Conservation (phyloP, 2,329 filamentous ascomycete species). For the Claviceps africana region DNA sequence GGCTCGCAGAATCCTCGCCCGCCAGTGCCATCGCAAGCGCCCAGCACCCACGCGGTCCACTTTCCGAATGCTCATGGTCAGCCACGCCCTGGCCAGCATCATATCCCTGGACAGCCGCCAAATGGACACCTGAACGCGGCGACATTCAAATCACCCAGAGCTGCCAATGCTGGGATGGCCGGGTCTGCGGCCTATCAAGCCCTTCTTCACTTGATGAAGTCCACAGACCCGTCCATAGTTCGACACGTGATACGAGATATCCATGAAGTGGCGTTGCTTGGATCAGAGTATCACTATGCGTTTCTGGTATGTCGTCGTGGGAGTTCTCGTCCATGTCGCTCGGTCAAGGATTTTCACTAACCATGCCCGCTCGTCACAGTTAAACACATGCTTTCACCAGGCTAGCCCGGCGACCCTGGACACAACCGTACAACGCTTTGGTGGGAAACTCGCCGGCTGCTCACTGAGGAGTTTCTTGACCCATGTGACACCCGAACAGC, state of each 20-base stretch:
- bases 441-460: constrained; percentile 25
- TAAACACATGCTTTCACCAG: constrained; percentile 36
- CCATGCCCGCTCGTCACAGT: constrained; percentile 16
- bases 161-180: neutral
- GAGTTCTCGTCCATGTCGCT: neutral
- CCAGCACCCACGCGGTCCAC: neutral
- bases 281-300: constrained; percentile 36
- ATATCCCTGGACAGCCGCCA: neutral
- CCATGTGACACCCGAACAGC: constrained; percentile 24
- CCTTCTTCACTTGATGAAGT: constrained; percentile 20
- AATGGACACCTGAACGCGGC: neutral
- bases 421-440: constrained; percentile 31
- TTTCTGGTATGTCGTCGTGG: constrained; percentile 33
- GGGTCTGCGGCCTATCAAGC: constrained; percentile 1
- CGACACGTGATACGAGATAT: constrained; percentile 34
- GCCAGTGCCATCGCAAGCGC: neutral
- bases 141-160: neutral
- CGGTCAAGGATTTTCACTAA: constrained; percentile 11
- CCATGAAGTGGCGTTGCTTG: constrained; percentile 35
- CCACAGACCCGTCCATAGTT: constrained; percentile 29
- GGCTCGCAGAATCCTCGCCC: neutral
- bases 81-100: neutral
- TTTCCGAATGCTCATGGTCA: neutral
- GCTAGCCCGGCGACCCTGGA: constrained; percentile 23
- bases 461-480: constrained; percentile 27